A percentile compares a stretch with the other conserved stretches of the same genome.
phyloP scores from a whole-genome alignment of 2,329 filamentous ascomycete species.

The Pseudogymnoascus pannorum region DNA sequence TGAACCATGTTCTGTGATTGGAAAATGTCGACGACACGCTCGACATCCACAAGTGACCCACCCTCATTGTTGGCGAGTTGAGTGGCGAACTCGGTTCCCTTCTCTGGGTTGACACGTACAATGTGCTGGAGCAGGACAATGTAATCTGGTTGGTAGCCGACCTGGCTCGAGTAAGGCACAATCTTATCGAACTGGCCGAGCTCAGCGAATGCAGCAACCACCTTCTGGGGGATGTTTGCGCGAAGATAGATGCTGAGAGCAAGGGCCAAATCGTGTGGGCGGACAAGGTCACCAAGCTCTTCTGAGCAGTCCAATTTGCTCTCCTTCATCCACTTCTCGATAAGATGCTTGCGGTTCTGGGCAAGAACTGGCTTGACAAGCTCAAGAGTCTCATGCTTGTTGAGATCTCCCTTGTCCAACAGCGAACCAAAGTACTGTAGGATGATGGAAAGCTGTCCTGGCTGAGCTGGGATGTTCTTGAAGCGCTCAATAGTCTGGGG shows the following conservation, averaged over 20 bases:
- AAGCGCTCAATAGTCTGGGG: constrained; percentile 93
- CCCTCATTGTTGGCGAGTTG: constrained; percentile 82
- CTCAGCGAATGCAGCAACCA: constrained; percentile 90
- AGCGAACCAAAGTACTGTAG: constrained; percentile 97
- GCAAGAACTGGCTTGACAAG: constrained; percentile 85
- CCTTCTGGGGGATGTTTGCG: constrained; percentile 86
- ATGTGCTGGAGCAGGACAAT: constrained; percentile 88
- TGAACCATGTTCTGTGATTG: constrained; percentile 97
- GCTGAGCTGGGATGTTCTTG: constrained; percentile 74
- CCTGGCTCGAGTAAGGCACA: constrained; percentile 77
- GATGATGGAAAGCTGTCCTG: constrained; percentile 85
- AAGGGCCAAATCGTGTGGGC: constrained; percentile 79
- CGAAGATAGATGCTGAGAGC: constrained; percentile 86
- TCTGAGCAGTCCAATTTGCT: constrained; percentile 95
- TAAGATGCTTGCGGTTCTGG: constrained; percentile 88
- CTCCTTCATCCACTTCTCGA: constrained; percentile 97
- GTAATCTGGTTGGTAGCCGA: constrained; percentile 91
- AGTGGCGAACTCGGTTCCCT: constrained; percentile 91
- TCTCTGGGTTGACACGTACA: constrained; percentile 83
- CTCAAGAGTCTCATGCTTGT: constrained; percentile 90
- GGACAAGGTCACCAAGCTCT: constrained; percentile 89
- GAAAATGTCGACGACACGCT: constrained; percentile 96
- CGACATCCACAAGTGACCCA: constrained; percentile 81
- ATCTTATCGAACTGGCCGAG: constrained; percentile 97
- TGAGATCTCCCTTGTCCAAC: constrained; percentile 87